phyloP scores from a whole-genome alignment of 495 filamentous ascomycete species.

The Tuber magnatum region DNA sequence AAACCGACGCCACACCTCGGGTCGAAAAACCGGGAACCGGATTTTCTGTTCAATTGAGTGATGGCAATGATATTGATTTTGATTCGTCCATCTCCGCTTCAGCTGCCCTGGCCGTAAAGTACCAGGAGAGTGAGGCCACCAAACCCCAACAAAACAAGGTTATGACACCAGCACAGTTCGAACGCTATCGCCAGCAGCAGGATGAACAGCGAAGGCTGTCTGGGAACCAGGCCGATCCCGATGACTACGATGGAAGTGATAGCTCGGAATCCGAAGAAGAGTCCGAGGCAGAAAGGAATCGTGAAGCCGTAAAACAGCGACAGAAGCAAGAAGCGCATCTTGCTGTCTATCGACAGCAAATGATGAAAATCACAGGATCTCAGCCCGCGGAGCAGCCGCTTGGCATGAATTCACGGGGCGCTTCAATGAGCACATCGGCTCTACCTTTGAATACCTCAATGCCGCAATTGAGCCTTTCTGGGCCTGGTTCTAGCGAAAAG shows the following conservation, averaged over 20 bases:
- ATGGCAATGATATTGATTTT: constrained; percentile 45
- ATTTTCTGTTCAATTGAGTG: constrained; percentile 35
- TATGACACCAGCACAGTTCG: constrained; percentile 85
- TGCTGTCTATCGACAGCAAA: constrained; percentile 83
- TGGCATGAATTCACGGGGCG: constrained; percentile 40
- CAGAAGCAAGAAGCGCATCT: constrained; percentile 87
- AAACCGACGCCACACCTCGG: constrained; percentile 17
- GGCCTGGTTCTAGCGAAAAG: constrained; percentile 46
- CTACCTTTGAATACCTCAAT: constrained; percentile 40
- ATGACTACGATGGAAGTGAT: constrained; percentile 51
- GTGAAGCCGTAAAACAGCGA: constrained; percentile 64
- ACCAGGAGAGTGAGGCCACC: constrained; percentile 45
- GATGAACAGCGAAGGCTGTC: constrained; percentile 55
- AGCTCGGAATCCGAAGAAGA: constrained; percentile 66
- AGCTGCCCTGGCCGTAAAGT: constrained; percentile 51
- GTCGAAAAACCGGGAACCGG: constrained; percentile 22
- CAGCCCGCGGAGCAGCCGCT: constrained; percentile 46
- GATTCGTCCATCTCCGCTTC: constrained; percentile 51
- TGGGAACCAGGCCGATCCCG: constrained; percentile 42
- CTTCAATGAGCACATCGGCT: constrained; percentile 54
- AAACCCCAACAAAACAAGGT: constrained; percentile 57
- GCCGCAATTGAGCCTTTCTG: constrained; percentile 38
- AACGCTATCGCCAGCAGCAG: constrained; percentile 72
- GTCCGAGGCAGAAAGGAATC: constrained; percentile 70
- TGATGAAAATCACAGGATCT: constrained; percentile 91